Conservation (phyloP, 2,329 filamentous ascomycete species). For the Ceratocystis colombiana region DNA sequence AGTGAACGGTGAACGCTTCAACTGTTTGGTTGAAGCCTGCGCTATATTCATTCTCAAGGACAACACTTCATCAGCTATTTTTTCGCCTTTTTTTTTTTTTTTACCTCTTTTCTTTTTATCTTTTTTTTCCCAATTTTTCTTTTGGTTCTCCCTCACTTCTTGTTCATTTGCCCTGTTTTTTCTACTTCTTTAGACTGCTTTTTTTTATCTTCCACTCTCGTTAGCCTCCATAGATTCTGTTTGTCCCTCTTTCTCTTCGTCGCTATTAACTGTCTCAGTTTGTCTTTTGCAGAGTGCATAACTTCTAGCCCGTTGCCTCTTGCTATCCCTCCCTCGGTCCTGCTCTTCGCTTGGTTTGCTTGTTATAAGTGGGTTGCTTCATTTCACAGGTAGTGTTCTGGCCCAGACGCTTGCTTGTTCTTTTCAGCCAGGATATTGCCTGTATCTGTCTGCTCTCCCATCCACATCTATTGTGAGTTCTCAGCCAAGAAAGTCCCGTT, state of each 20-base stretch:
- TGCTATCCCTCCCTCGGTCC: neutral
- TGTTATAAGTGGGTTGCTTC: neutral
- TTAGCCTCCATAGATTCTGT: neutral
- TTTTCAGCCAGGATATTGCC: constrained; percentile 2
- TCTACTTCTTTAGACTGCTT: no score
- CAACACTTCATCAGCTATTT: neutral
- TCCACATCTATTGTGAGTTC: neutral
- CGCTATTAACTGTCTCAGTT: neutral
- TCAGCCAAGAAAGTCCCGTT: neutral
- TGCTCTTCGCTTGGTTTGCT: neutral
- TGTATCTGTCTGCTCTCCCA: neutral
- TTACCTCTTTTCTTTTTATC: neutral
- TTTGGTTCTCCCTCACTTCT: neutral
- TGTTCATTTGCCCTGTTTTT: neutral
- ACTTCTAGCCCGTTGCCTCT: neutral
- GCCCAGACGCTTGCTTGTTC: neutral
- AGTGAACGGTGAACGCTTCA: neutral
- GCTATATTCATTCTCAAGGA: neutral
- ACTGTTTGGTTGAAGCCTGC: neutral
- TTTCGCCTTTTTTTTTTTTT: neutral
- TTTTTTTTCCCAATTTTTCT: neutral
- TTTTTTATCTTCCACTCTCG: neutral
- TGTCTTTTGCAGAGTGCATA: neutral
- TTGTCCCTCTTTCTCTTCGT: neutral
- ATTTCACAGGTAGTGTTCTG: neutral